Base-by-base conservation (phyloP, 2,329 filamentous ascomycete species). In the Scedosporium minutisporum region DNA sequence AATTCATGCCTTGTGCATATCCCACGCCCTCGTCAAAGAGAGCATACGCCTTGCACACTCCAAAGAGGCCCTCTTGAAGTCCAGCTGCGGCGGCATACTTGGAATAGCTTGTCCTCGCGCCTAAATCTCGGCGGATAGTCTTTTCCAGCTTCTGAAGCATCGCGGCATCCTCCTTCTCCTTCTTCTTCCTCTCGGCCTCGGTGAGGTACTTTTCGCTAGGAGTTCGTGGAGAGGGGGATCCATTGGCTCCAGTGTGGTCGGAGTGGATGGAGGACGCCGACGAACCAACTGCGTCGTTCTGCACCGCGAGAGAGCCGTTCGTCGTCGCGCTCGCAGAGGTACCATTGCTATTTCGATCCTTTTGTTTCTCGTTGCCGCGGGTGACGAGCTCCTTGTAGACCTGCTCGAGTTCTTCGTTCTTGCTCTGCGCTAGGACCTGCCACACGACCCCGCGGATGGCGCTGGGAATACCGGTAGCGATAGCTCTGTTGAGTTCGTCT, bases 1-100 rank as follows among this genome's bases (percentile, higher is more conserved):
- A 99, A 72, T 97, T 99, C 90, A 99, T 97, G 71, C 95, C 95
- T 74, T 99, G 95, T 0, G 96, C 93, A 74, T 99, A 99, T 38
- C 95, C 93, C 42, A 99, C 95, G 6, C 82, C 89, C 70, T 96
- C 92, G 70, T 99, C 95, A 68, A 93, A 97, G 33, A 99, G 80
- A 14, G 95, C 95, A 75, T 99, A 99, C 1, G 95, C 93, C 75
- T 97, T 99, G 79, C 95, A 99, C 42, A 99, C 86, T 44, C 93
- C 93, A 74, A 96, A 97, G 9, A 99, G 82, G 7, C 91, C 90
- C 69, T 97, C 95, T 74, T 97, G 95, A 53, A 96, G 85, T 41
- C 92, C 93, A 65, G 93, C 89, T 41, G 92, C 90, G 65, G 93
- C 89, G 65, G 96, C 89, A 75, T 96, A 96, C 74, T 97, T 97